Percentiles rank a stretch among this genome's conserved stretches.
Conservation (phyloP, 164 flowering plant genomes). For the Saururus chinensis region DNA sequence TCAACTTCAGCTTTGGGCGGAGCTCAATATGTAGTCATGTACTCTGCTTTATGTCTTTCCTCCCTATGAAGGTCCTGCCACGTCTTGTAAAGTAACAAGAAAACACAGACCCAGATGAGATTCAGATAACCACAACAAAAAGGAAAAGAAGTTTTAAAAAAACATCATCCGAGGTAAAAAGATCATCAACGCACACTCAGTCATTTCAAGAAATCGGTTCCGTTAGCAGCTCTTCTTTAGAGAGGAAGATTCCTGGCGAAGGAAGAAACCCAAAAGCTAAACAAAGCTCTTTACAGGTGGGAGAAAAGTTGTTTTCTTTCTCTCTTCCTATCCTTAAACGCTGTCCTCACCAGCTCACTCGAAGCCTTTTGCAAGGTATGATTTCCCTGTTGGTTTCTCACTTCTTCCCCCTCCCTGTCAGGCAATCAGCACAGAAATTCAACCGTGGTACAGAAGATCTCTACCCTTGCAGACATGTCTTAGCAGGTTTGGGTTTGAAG, state of each 20-base stretch:
- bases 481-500: constrained; percentile 18
- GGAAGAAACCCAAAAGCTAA: neutral
- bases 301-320: neutral
- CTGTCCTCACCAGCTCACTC: neutral
- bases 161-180: neutral
- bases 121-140: neutral
- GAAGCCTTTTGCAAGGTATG: neutral
- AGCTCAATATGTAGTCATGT: neutral
- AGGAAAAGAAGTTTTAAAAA: too few species aligned
- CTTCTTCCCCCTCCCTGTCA: constrained; percentile 25
- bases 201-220: neutral
- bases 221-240: neutral
- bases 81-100: neutral
- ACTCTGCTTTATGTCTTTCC: neutral
- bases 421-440: constrained; percentile 31
- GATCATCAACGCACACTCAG: neutral
- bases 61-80: neutral
- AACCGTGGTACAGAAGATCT: constrained; percentile 34
- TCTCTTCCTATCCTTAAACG: neutral
- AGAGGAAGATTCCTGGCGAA: neutral
- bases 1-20: constrained; percentile 11
- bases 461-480: constrained; percentile 40
- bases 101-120: neutral
- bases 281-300: neutral
- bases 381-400: constrained; percentile 2